Percentiles rank a stretch among this genome's conserved stretches.
Evolutionary conservation across 352 stramenopile species (phyloP).

Genomic region (Phytopythium oedochilum): DNA sequence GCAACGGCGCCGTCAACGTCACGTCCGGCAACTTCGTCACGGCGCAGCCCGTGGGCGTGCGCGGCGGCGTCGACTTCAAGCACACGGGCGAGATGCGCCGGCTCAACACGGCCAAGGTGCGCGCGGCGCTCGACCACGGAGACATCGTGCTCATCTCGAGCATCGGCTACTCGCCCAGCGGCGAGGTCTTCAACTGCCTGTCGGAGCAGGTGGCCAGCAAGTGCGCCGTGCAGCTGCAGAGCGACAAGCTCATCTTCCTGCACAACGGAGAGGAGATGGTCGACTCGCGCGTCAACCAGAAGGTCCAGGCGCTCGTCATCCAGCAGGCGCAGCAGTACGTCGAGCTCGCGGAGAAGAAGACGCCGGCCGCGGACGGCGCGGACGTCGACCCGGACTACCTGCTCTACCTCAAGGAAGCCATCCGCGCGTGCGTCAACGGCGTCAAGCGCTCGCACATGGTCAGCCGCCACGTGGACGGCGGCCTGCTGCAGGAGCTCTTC

Average conservation of each 20-base stretch:
- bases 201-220: slow-evolving; percentile 89
- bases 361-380: slow-evolving; percentile 19
- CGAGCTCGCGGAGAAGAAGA: slow-evolving; percentile 34
- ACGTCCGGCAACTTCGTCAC: slow-evolving; percentile 97
- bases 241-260: slow-evolving; percentile 88
- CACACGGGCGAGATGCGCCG: slow-evolving; percentile 92
- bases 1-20: slow-evolving; percentile 86
- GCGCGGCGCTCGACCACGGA: slow-evolving; percentile 87
- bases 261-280: slow-evolving; percentile 86
- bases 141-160: slow-evolving; percentile 97
- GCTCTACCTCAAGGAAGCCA: slow-evolving; percentile 82
- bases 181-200: slow-evolving; percentile 91
- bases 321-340: slow-evolving; percentile 82
- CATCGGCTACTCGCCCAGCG: slow-evolving; percentile 93
- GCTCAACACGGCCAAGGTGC: slow-evolving; percentile 91
- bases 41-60: slow-evolving; percentile 86
- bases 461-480: slow-evolving; percentile 81
- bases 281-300: slow-evolving; percentile 75
- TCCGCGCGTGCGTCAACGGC: slow-evolving; percentile 77
- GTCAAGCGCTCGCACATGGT: slow-evolving; percentile 85
- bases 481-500: slow-evolving; percentile 96
- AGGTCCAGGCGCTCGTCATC: slow-evolving; percentile 75
- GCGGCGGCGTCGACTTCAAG: slow-evolving; percentile 85
- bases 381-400: slow-evolving; percentile 67
- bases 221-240: slow-evolving; percentile 75